These are phyloP conservation scores for Adansonia grandidieri DNA, from an alignment of 441 rosid species.

Conservation along the genomic window DNA sequence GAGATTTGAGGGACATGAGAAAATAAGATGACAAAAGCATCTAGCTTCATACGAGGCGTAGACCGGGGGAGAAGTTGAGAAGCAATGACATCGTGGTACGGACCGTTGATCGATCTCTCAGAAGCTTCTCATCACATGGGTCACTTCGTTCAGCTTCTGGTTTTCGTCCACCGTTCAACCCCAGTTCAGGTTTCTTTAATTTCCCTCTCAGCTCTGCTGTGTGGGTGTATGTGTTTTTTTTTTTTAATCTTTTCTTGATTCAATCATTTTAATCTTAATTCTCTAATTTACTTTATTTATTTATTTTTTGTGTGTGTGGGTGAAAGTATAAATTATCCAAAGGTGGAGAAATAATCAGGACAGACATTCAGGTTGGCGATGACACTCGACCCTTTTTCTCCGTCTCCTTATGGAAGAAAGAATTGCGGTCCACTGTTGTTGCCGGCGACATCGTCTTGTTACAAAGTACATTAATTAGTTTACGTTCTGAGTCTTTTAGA, in stretches of 20 bases:
- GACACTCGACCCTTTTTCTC: conserved; percentile 51
- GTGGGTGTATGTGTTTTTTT: neutral
- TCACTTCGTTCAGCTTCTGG: conserved; percentile 62
- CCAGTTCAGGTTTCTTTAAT: conserved; percentile 48
- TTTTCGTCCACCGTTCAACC: conserved; percentile 52
- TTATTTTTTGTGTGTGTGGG: neutral
- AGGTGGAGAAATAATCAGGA: conserved; percentile 54
- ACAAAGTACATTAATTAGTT: conserved; percentile 35
- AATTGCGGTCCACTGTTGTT: conserved; percentile 36
- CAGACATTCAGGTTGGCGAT: conserved; percentile 63
- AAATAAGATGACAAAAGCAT: too few species aligned
- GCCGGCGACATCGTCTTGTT: conserved; percentile 51
- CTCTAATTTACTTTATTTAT: neutral
- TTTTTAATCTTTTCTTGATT: neutral
- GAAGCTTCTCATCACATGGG: conserved; percentile 48
- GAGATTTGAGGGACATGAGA: too few species aligned
- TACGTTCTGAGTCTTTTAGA: neutral
- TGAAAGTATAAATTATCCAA: conserved; percentile 47
- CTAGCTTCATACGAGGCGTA: neutral
- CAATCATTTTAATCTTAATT: neutral
- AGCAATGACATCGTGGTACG: conserved; percentile 59
- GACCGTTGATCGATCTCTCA: conserved; percentile 57
- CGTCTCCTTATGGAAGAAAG: conserved; percentile 60
- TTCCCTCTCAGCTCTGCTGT: neutral
- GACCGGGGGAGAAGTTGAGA: neutral